Conservation (phyloP, 371 early-diverging fungal species). For the Apophysomyces variabilis region DNA sequence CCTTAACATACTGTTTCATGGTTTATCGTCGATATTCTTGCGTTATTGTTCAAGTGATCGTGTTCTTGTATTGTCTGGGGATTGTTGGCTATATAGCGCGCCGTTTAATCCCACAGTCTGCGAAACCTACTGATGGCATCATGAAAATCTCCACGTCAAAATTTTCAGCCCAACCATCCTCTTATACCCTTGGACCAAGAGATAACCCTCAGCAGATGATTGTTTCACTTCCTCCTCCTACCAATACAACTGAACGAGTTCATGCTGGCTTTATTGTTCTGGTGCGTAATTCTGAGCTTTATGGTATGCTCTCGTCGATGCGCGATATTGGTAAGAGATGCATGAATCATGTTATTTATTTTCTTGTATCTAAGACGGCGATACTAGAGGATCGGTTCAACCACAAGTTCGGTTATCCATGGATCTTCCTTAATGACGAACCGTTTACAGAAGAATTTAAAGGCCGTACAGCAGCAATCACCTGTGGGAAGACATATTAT, state of each 20-base stretch:
- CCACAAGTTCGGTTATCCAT: constrained; percentile 78
- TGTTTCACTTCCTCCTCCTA: constrained; percentile 31
- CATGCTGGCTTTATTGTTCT: constrained; percentile 67
- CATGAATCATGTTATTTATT: neutral
- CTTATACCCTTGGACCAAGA: constrained; percentile 35
- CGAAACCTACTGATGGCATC: neutral
- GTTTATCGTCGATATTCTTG: constrained; percentile 27
- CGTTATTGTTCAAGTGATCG: constrained; percentile 22
- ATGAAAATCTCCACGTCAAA: neutral
- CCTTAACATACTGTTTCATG: constrained; percentile 10
- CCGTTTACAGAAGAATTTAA: constrained; percentile 72
- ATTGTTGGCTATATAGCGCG: constrained; percentile 18
- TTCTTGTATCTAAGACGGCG: constrained; percentile 21
- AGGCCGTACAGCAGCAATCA: constrained; percentile 39
- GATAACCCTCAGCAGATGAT: constrained; percentile 29
- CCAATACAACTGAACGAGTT: constrained; percentile 42
- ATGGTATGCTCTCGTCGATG: constrained; percentile 70
- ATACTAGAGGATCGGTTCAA: constrained; percentile 82
- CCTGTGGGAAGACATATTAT: constrained; percentile 57
- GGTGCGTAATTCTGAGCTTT: constrained; percentile 75
- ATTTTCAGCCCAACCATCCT: constrained; percentile 24
- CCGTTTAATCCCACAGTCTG: neutral
- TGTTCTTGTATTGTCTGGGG: constrained; percentile 24
- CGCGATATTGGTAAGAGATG: constrained; percentile 25
- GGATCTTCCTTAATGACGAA: constrained; percentile 77